phyloP scores from a whole-genome alignment of 2,329 filamentous ascomycete genomes.

The Clonostachys byssicola region DNA sequence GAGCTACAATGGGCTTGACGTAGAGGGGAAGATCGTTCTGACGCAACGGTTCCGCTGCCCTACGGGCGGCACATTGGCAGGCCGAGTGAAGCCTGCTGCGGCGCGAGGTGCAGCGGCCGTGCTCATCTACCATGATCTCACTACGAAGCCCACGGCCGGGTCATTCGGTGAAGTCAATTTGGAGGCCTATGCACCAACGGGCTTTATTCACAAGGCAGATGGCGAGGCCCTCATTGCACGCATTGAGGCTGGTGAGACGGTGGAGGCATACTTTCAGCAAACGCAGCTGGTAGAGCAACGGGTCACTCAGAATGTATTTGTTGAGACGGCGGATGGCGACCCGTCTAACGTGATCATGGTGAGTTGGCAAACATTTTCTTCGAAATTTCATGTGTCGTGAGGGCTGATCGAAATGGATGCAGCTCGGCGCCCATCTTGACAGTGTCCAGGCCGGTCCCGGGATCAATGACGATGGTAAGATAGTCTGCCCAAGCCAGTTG shows the following conservation, averaged over 20 bases:
- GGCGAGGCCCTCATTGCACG: conserved; percentile 17
- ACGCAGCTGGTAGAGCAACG: conserved; percentile 26
- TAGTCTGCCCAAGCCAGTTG: neutral
- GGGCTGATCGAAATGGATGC: neutral
- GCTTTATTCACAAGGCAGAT: conserved; percentile 19
- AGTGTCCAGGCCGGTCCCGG: conserved; percentile 36
- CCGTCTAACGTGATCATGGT: conserved; percentile 30
- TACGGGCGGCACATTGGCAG: conserved; percentile 20
- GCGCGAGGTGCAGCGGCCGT: conserved; percentile 19
- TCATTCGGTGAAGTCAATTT: conserved; percentile 17
- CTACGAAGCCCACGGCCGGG: conserved; percentile 20
- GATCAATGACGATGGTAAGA: conserved; percentile 37
- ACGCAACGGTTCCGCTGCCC: conserved; percentile 22
- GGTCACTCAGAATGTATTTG: conserved; percentile 36
- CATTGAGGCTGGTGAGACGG: conserved; percentile 21
- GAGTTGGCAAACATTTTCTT: neutral
- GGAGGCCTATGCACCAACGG: conserved; percentile 10
- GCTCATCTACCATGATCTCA: conserved; percentile 20
- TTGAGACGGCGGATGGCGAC: conserved; percentile 38
- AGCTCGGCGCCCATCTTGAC: conserved; percentile 36
- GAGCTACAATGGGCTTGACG: conserved; percentile 16
- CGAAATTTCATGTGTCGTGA: no score
- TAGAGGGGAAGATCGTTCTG: conserved; percentile 21
- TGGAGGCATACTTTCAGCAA: conserved; percentile 25
- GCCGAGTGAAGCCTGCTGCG: conserved; percentile 18